Evolutionary conservation across 345 rosid species (phyloP), one percentile per base, ranked within the genome.

Genomic region (Gossypium raimondii): DNA sequence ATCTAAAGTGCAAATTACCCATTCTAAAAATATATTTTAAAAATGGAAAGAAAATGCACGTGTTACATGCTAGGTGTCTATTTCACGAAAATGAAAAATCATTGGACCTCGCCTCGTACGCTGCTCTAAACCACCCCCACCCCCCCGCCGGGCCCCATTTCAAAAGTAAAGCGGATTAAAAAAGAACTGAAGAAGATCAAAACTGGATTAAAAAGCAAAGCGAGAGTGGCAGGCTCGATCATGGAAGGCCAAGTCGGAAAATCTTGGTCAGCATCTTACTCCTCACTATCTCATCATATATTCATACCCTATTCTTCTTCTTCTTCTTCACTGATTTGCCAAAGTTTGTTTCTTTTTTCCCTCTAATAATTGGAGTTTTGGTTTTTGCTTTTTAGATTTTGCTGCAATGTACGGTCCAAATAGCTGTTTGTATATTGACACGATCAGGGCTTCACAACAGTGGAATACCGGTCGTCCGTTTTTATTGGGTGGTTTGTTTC

Each of bases 401-500:
- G 53, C 56, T 25, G 62, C 52, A 85, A 93, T 89, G 94, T 78
- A 78, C 85, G 80, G 82, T 6, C 81, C 75, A 67, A 89, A 84
- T 83, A 80, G 78, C 55, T 84, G 78, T 50, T 20, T 52, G 78
- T 79, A 84, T 75, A 62, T 78, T 51, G 78, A 78, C 27, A 58
- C 79, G 59, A 65, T 85, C 81, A 14, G 52, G 41, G 84, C 77
- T 58, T 60, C 85, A 57, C 84, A 80, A 14, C 48, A 71, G 11
- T 73, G 79, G 29, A 78, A 69, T 57, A 76, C 55, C 45, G 79
- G 72, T 67, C 73, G 73, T 11, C 47, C 22, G 53, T 76, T 77
- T 22, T 68, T 70, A 74, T 77, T 64, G 10, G 92, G 89, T 0
- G 92, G 92, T 48, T 80, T 90, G 80, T 89, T 93, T 74, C 90